phyloP scores from a whole-genome alignment of 2,329 filamentous ascomycete species.

The Westerdykella sp. region DNA sequence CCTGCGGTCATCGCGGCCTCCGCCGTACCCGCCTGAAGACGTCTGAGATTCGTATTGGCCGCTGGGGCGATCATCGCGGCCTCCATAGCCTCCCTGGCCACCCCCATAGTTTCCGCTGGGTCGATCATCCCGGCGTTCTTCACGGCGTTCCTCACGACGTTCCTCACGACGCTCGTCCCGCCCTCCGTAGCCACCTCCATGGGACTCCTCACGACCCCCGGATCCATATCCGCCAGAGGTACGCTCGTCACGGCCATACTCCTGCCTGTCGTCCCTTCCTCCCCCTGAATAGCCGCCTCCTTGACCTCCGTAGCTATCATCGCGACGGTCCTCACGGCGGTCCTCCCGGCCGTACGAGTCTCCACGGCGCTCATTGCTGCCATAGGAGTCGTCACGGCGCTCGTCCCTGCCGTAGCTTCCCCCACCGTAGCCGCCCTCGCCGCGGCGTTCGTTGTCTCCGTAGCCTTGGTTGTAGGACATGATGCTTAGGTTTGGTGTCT shows the following conservation, averaged over 20 bases:
- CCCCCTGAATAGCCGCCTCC: slow-evolving; percentile 8
- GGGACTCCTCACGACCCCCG: slow-evolving; percentile 1
- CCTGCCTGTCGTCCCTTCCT: slow-evolving; percentile 5
- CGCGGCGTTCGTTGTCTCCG: slow-evolving; percentile 3
- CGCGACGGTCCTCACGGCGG: slow-evolving; percentile 5
- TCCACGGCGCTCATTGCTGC: slow-evolving; percentile 4
- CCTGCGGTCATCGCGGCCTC: background rate
- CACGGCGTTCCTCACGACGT: background rate
- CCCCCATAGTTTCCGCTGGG: too few relatives aligned
- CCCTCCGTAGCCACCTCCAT: too few relatives aligned
- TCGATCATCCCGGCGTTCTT: too few relatives aligned
- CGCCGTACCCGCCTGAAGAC: background rate
- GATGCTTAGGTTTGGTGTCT: slow-evolving; percentile 2
- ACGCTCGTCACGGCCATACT: slow-evolving; percentile 3
- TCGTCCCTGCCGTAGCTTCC: slow-evolving; percentile 5
- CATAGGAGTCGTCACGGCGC: slow-evolving; percentile 9
- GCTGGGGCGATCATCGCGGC: background rate
- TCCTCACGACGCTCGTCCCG: background rate
- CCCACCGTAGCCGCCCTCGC: slow-evolving; percentile 9
- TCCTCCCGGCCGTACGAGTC: slow-evolving; percentile 12
- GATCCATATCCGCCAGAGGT: slow-evolving; percentile 2
- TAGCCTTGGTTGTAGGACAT: slow-evolving; percentile 32
- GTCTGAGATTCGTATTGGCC: too few relatives aligned
- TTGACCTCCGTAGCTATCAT: slow-evolving; percentile 7
- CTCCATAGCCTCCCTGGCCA: background rate